Evolutionary conservation across 2,329 filamentous ascomycete genomes (phyloP).

Genomic region (Colletotrichum sp.): DNA sequence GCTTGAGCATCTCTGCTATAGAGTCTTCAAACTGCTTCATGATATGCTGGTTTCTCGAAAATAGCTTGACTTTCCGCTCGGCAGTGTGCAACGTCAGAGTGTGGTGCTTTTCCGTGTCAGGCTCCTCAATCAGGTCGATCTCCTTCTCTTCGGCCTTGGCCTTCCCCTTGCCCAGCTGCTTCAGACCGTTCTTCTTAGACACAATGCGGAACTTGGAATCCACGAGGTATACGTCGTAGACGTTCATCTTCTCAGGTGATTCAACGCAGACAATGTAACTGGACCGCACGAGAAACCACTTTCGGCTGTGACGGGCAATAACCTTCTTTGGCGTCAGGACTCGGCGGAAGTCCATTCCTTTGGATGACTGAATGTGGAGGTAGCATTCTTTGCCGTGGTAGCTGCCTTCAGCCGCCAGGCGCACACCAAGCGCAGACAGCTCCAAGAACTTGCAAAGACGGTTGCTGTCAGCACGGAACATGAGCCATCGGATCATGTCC

Average conservation of each 20-base stretch:
- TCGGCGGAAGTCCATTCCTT: conserved; percentile 84
- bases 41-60: conserved; percentile 89
- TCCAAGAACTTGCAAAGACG: conserved; percentile 95
- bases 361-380: conserved; percentile 88
- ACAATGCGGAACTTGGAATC: conserved; percentile 86
- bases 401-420: conserved; percentile 91
- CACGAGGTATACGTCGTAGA: conserved; percentile 98
- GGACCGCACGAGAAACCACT: conserved; percentile 98
- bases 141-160: conserved; percentile 63
- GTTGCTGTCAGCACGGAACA: conserved; percentile 95
- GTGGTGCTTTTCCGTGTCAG: conserved; percentile 69
- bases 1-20: conserved; percentile 82
- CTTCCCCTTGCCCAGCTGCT: conserved; percentile 42
- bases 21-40: conserved; percentile 94
- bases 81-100: conserved; percentile 88
- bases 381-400: conserved; percentile 98
- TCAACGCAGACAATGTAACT: conserved; percentile 99
- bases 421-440: conserved; percentile 89
- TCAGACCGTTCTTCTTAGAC: conserved; percentile 68
- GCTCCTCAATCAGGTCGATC: conserved; percentile 45
- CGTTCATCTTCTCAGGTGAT: conserved; percentile 97
- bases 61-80: conserved; percentile 88
- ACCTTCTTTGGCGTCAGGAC: conserved; percentile 80
- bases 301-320: conserved; percentile 83
- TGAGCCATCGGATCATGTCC: conserved; percentile 94